These are phyloP conservation scores for Thermochaetoides thermophila DNA, from an alignment of 495 filamentous ascomycete species.

Conservation along the genomic window DNA sequence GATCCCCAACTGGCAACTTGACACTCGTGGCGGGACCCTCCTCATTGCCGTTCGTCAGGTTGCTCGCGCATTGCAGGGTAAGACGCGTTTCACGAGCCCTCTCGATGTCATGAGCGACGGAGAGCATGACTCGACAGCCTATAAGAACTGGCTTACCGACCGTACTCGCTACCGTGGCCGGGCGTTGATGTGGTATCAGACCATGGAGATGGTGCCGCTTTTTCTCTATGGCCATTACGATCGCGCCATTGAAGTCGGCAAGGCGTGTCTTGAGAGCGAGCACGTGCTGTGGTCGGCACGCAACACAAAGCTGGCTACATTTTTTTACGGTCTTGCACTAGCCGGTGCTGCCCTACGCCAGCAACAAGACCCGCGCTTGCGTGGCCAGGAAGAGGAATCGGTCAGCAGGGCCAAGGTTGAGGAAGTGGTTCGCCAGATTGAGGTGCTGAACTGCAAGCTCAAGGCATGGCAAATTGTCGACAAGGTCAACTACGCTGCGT, in stretches of 20 bases:
- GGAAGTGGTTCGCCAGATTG: conserved; percentile 39
- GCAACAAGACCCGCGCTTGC: conserved; percentile 34
- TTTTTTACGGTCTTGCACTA: conserved; percentile 56
- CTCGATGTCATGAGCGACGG: conserved; percentile 55
- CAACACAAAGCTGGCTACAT: conserved; percentile 44
- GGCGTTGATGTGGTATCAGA: conserved; percentile 57
- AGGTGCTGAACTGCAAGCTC: conserved; percentile 41
- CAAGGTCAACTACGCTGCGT: conserved; percentile 66
- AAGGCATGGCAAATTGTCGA: conserved; percentile 52
- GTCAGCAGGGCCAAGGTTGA: conserved; percentile 37
- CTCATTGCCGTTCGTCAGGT: conserved; percentile 59
- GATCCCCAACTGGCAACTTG: conserved; percentile 54
- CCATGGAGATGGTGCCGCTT: conserved; percentile 53
- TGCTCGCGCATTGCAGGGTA: conserved; percentile 68
- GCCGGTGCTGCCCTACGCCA: conserved; percentile 48
- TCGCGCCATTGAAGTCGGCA: conserved; percentile 52
- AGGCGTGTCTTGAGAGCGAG: conserved; percentile 40
- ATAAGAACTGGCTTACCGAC: conserved; percentile 41
- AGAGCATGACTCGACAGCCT: conserved; percentile 47
- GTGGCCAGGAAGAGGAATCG: conserved; percentile 23
- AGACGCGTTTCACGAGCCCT: conserved; percentile 45
- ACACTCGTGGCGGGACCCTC: conserved; percentile 66
- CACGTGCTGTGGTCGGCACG: conserved; percentile 60
- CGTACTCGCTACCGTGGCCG: conserved; percentile 30
- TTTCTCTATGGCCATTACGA: conserved; percentile 64